Evolutionary conservation across 805 yeast genomes (phyloP), one percentile per base, ranked within the genome.

Genomic region (Alloascoidea africana): DNA sequence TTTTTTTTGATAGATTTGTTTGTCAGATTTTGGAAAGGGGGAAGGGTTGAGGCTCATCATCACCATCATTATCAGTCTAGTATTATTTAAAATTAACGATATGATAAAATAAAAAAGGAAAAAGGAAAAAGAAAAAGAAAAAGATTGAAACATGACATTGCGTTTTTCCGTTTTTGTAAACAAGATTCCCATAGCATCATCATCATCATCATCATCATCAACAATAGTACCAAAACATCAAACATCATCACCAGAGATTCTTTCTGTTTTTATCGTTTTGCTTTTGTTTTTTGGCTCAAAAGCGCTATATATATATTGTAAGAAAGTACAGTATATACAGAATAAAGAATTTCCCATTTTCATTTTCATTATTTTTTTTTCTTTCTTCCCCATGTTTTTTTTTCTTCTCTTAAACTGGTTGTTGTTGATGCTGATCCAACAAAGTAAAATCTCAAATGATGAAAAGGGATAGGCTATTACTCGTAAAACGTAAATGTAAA

Each of bases 51-150:
- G n/a, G n/a, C n/a, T n/a, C n/a, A n/a, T n/a, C n/a, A n/a, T n/a
- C n/a, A n/a, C n/a, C n/a, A n/a, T n/a, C n/a, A n/a, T n/a, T n/a
- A n/a, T n/a, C n/a, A n/a, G n/a, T n/a, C n/a, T n/a, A n/a, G n/a
- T n/a, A n/a, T n/a, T n/a, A n/a, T n/a, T n/a, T 23, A 23, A 23
- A 8, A 23, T 23, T 23, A 23, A 23, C 30, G n/a, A 23, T 8
- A 23, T 8, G 30, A 8, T 8, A 23, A 23, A 23, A 8, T 23
- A 23, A n/a, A 23, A 23, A 23, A 23, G n/a, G 30, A 23, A 23
- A 23, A 23, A 23, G 30, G 30, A 23, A 23, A 23, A 23, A 23
- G 30, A 23, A 23, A 23, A 23, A n/a, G 30, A 23, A 23, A 23
- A n/a, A 23, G 8, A 23, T 23, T 8, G 30, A 23, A n/a, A 8